Percentiles rank a stretch among this genome's conserved stretches.
These are phyloP conservation scores for Globisporangium barbulae DNA, from an alignment of 352 stramenopile species.

Conservation along the genomic window DNA sequence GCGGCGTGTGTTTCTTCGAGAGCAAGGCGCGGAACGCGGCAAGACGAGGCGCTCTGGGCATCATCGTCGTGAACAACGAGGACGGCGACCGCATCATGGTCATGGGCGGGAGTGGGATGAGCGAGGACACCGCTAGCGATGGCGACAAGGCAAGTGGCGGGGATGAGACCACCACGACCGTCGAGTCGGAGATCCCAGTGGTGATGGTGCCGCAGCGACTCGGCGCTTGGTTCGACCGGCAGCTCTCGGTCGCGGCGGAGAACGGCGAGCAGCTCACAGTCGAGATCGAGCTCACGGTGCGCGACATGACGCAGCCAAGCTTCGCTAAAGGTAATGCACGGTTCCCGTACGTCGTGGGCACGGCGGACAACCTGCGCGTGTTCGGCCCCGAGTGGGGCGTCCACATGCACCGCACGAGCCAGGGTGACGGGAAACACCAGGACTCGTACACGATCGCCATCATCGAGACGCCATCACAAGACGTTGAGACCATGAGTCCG, in stretches of 20 bases:
- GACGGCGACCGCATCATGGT: conserved; percentile 69
- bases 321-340: conserved; percentile 12
- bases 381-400: conserved; percentile 61
- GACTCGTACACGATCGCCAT: conserved; percentile 53
- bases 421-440: conserved; percentile 14
- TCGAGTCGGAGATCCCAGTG: conserved; percentile 33
- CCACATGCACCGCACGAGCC: conserved; percentile 27
- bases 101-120: conserved; percentile 50
- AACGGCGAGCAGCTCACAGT: conserved; percentile 22
- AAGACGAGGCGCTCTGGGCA: conserved; percentile 37
- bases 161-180: background rate
- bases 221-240: conserved; percentile 49
- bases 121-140: conserved; percentile 13
- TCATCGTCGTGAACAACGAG: conserved; percentile 69
- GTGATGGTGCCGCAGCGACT: conserved; percentile 66
- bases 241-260: conserved; percentile 3
- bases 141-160: background rate
- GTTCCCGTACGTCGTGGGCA: conserved; percentile 48
- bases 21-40: conserved; percentile 58
- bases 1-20: conserved; percentile 74
- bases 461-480: conserved; percentile 34
- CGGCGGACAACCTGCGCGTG: conserved; percentile 35
- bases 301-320: conserved; percentile 21
- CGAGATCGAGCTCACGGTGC: conserved; percentile 37
- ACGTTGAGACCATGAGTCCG: conserved; percentile 9